Percentiles rank a stretch among this genome's conserved stretches.
phyloP scores from a whole-genome alignment of 108 stramenopile species.

The Stephanodiscus triporus region DNA sequence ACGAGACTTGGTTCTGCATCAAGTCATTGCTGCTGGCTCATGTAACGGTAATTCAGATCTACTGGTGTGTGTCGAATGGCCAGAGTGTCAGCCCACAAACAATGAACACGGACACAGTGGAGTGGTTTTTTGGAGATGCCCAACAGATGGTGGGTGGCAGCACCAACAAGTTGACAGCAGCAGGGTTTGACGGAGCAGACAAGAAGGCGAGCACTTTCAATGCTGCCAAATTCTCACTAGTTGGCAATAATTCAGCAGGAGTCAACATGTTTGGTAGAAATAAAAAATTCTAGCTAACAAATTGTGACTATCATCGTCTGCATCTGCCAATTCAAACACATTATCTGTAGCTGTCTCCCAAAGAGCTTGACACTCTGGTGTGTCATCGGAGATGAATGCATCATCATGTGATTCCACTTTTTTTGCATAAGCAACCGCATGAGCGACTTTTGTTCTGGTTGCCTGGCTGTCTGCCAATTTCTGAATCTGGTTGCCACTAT shows the following conservation, averaged over 20 bases:
- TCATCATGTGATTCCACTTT: background rate
- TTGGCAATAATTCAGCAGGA: constrained; percentile 4
- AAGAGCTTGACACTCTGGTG: constrained; percentile 1
- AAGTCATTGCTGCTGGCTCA: constrained; percentile 10
- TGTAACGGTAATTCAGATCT: constrained; percentile 6
- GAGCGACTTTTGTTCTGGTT: constrained; percentile 12
- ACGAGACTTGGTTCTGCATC: constrained; percentile 18
- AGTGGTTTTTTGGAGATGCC: constrained; percentile 9
- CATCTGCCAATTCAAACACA: constrained; percentile 1
- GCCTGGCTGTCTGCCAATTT: background rate
- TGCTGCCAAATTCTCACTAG: constrained; percentile 3
- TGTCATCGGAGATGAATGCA: background rate
- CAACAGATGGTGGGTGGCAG: constrained; percentile 11
- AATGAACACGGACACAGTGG: constrained; percentile 13
- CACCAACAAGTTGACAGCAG: constrained; percentile 9
- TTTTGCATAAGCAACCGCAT: constrained; percentile 1
- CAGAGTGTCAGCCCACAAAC: background rate
- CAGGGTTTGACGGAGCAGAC: background rate
- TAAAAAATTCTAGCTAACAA: background rate
- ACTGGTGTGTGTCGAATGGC: background rate
- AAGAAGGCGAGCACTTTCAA: constrained; percentile 6
- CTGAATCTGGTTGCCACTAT: constrained; percentile 4
- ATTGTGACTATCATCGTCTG: constrained; percentile 4
- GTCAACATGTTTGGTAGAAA: background rate
- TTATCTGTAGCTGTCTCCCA: background rate